Base-by-base conservation (phyloP, 352 stramenopile species). In the Phytophthora tubulina region DNA sequence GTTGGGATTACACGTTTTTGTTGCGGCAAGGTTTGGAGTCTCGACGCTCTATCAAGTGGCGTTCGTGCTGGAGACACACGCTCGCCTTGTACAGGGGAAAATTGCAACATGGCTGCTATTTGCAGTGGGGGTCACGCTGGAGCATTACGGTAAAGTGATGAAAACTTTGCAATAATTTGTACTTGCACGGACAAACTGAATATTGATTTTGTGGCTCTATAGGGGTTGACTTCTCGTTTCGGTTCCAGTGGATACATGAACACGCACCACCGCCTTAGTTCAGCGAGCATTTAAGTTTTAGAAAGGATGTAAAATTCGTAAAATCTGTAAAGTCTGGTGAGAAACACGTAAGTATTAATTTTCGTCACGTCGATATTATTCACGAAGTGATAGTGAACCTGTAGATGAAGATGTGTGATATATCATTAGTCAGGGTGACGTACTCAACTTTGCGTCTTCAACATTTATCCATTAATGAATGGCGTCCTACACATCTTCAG, bases 1-100 rank as follows among this genome's bases (percentile, higher is more conserved):
- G n/a, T 21, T 81, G 0, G 62, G 33, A 1, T 56, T 81, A 7
- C 67, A 79, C 53, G 1, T 79, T 9, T 72, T 81, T 51, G 61
- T 81, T 8, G 67, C 63, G 1, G 52, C 49, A 42, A 60, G 65
- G 1, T 81, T 81, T 46, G 70, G 70, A 3, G 57, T 81, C 52
- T 64, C 75, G 1, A 63, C 72, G 4, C 31, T 89, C 7, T 80
- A 82, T 31, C 78, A 85, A 63, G 55, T 88, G 36, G 73, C 67
- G 33, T 90, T 90, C 51, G 82, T 90, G 42, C 59, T 86, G 6
- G 76, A 90, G 53, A 81, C 70, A 0, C 78, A 90, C 32, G 68
- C 63, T 14, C 35, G 66, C 17, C 54, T 84, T 6, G 69, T 88
- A 1, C 82, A 88, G 57, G 67, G 65, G 9, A 81, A 82, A 61